Base-by-base conservation (phyloP, 2,329 filamentous ascomycete genomes). In the Apiospora phragmitis region DNA sequence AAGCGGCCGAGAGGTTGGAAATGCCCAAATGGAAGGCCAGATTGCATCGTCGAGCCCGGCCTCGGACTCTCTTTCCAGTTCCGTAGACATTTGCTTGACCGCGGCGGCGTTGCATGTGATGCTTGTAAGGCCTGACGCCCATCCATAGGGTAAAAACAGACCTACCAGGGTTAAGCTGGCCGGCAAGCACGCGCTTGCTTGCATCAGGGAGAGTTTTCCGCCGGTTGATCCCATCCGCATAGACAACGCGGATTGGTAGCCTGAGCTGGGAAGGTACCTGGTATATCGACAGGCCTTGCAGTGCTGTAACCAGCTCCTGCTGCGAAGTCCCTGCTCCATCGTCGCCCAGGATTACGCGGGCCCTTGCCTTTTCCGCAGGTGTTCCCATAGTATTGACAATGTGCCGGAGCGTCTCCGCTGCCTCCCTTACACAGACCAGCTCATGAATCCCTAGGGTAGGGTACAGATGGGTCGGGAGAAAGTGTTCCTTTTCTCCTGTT, bases 111-210 rank as follows among this genome's bases (percentile, higher is more conserved):
- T 94, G 72, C 90, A 91, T 3, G 92, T 93, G 68, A 95, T 81
- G 0, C 92, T 94, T 1, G 91, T 92, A 35, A 87, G 77, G 0
- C 86, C 83, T 11, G 83, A 81, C 12, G 85, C 85, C 93, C 93
- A 95, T 21, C 92, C 92, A 76, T 90, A 90, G 68, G 68, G 92
- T 83, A 76, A 94, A 93, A 11, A 94, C 92, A 26, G 91, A 90
- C 69, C 85, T 81, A 75, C 93, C 94, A 70, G 83, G 82, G 38
- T 80, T 79, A 6, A 77, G 76, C 26, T 84, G 76, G 8, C 67
- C 70, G 16, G 80, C 76, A 85, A 85, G 74, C 76, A 82, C 51
- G 75, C 77, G 67, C 77, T 79, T 82, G 16, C 81, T 78, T 11
- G 81, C 75, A 47, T 77, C 68, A 6, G 73, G 70, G 14, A 77